Evolutionary conservation across 352 stramenopile species (phyloP).

Genomic region (Aphanomyces stellatus): DNA sequence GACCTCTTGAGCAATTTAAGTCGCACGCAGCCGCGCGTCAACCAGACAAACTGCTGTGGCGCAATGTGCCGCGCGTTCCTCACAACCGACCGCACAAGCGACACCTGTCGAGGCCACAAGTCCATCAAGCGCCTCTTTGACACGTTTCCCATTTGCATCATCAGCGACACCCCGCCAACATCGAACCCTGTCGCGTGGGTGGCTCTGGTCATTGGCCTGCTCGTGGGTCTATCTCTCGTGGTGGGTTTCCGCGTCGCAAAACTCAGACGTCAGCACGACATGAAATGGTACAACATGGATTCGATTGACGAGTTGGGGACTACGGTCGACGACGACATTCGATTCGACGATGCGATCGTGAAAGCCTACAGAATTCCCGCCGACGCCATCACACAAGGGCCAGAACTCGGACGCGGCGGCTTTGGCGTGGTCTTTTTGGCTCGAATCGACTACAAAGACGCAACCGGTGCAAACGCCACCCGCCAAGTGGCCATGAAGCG

Average conservation of each 20-base stretch:
- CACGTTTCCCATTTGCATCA: background rate
- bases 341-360: background rate
- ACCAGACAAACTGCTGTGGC: constrained; percentile 4
- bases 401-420: constrained; percentile 25
- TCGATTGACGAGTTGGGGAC: background rate
- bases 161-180: background rate
- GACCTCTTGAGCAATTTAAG: background rate
- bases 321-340: background rate
- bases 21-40: constrained; percentile 20
- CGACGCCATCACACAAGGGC: background rate
- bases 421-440: too few relatives aligned
- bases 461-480: too few relatives aligned
- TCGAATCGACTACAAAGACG: too few relatives aligned
- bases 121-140: background rate
- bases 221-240: background rate
- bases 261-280: constrained; percentile 18
- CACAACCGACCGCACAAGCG: constrained; percentile 30
- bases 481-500: too few relatives aligned
- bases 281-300: constrained; percentile 22
- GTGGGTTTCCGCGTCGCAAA: background rate
- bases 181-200: background rate
- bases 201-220: background rate
- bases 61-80: constrained; percentile 22
- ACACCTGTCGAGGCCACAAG: constrained; percentile 23
- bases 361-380: background rate